Evolutionary conservation across 2,329 filamentous ascomycete genomes (phyloP), one percentile per base, ranked within the genome.

Genomic region (Neonectria punicea): DNA sequence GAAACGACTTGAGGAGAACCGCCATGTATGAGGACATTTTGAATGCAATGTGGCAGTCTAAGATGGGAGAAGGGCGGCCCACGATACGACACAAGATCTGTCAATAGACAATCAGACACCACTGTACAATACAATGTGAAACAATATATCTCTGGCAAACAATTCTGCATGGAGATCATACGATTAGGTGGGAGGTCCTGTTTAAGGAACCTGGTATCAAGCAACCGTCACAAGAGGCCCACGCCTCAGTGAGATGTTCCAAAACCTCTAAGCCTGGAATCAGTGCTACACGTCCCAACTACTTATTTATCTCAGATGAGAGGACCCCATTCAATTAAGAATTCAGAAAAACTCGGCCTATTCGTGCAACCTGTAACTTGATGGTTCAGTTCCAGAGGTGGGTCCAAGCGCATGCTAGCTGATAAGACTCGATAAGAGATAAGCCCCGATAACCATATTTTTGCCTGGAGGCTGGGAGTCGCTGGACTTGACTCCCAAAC

Each of bases 61-160:
- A 25, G 43, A 51, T 49, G 53, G 20, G 46, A 58, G 47, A 32
- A 54, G 13, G 25, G 14, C 46, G 25, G 22, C 61, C 25, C 22
- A 30, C 25, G 47, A 18, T 49, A 64, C 49, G 61, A 61, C 50
- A 18, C 34, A 41, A 44, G 20, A 51, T n/a, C 39, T 46, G 56
- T 10, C 46, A 53, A 53, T 54, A 58, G 51, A 60, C 39, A 43
- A 55, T 53, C 63, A 66, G 54, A 67, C 53, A 74, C 51, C 60
- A 71, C 54, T 73, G 71, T 73, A 73, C 47, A 73, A 71, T 73
- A 73, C 49, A 63, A 71, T 58, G 44, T 20, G 47, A 68, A 70
- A 65, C 32, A 62, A 47, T 13, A 25, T 49, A 54, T 16, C 30
- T 39, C 18, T n/a, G 9, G 5, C 18, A 58, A 41, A 20, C 20